Conservation (phyloP, 1,139 yeast genomes). For the Kodamaea sp. region DNA sequence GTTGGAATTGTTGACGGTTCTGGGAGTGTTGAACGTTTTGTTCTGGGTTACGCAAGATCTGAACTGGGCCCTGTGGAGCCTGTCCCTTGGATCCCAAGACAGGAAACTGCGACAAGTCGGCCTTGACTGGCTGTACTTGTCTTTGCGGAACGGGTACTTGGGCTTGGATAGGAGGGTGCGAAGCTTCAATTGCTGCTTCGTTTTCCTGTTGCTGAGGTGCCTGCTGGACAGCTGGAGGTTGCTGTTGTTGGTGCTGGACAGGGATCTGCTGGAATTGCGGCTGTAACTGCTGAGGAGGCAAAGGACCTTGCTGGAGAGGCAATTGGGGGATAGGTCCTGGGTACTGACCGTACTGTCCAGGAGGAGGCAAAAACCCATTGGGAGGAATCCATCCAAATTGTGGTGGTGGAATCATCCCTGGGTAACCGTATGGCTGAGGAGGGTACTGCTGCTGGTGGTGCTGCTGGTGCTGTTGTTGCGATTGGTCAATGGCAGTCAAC, state of each 20-base stretch:
- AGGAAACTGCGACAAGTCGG: constrained; percentile 51
- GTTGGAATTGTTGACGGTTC: constrained; percentile 14
- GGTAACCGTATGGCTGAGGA: constrained; percentile 32
- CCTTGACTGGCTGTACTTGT: constrained; percentile 20
- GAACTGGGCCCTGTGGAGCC: constrained; percentile 16
- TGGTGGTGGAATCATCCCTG: constrained; percentile 40
- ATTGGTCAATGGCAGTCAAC: constrained; percentile 50
- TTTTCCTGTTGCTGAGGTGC: constrained; percentile 16
- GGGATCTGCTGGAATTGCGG: constrained; percentile 11
- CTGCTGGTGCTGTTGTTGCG: constrained; percentile 21
- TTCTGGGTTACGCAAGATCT: constrained; percentile 6
- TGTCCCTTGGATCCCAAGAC: constrained; percentile 48
- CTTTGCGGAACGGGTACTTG: constrained; percentile 9
- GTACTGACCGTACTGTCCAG: constrained; percentile 38
- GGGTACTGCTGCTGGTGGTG: constrained; percentile 21
- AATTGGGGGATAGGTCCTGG: constrained; percentile 24
- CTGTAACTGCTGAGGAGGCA: constrained; percentile 16
- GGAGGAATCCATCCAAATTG: constrained; percentile 48
- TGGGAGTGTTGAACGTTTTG: constrained; percentile 18
- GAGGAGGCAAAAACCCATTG: constrained; percentile 39
- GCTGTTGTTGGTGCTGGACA: constrained; percentile 16
- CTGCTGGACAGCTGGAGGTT: constrained; percentile 16
- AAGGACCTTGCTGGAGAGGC: constrained; percentile 16
- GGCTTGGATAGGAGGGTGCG: constrained; percentile 16
- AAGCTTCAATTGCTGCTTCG: constrained; percentile 14